phyloP scores from a whole-genome alignment of 139 green algal species.

The Yamagishiella unicocca region DNA sequence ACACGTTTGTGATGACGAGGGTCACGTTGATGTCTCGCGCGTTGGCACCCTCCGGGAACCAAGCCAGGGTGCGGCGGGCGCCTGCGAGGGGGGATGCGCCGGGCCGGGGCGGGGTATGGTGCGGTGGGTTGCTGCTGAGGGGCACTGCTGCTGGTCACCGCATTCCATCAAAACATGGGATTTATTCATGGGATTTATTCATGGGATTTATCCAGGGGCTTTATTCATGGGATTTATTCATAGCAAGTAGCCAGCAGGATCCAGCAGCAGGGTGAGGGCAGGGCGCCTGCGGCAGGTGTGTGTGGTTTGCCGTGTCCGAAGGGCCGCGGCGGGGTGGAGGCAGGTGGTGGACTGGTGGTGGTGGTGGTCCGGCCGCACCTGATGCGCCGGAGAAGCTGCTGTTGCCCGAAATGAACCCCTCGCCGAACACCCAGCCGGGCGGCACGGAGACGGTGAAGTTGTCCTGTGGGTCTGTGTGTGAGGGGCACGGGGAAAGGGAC shows the following conservation, averaged over 20 bases:
- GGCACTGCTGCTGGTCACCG: too few relatives aligned
- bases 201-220: too few relatives aligned
- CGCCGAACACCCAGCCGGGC: slow-evolving; percentile 8
- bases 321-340: too few relatives aligned
- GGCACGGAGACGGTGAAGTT: slow-evolving; percentile 20
- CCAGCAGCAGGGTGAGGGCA: too few relatives aligned
- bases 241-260: too few relatives aligned
- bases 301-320: too few relatives aligned
- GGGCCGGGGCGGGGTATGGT: background rate
- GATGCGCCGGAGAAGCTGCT: slow-evolving; percentile 21
- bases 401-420: slow-evolving; percentile 24
- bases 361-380: slow-evolving; percentile 9
- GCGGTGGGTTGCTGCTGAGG: background rate
- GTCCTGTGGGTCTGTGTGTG: slow-evolving; percentile 19
- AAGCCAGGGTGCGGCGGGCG: slow-evolving; percentile 54
- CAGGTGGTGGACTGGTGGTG: too few relatives aligned
- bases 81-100: background rate
- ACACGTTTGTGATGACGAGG: slow-evolving; percentile 59
- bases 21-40: slow-evolving; percentile 55
- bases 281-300: too few relatives aligned
- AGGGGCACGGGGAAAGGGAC: background rate
- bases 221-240: too few relatives aligned
- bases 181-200: too few relatives aligned
- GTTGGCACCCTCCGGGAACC: slow-evolving; percentile 44
- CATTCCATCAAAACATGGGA: too few relatives aligned